Percentiles rank a stretch among this genome's conserved stretches.
phyloP scores from a whole-genome alignment of 768 basidiomycete genomes.

The Lactarius vividus region DNA sequence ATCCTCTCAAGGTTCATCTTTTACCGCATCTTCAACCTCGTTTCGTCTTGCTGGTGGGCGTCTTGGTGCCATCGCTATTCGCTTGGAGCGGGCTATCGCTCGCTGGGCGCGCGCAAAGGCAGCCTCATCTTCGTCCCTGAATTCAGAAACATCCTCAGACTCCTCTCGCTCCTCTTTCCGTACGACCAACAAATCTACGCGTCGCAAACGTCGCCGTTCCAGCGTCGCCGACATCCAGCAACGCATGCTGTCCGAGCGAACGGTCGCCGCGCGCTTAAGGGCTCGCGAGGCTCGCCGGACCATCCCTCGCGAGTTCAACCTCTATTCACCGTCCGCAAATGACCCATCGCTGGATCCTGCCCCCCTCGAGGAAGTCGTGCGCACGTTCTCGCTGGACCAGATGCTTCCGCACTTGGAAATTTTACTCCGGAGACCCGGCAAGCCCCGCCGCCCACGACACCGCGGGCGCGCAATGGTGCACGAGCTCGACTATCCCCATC shows the following conservation, averaged over 20 bases:
- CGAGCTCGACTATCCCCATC: slow-evolving; percentile 1
- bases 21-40: slow-evolving; percentile 40
- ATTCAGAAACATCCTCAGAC: slow-evolving; percentile 40
- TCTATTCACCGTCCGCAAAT: slow-evolving; percentile 55
- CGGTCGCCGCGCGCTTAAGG: slow-evolving; percentile 60
- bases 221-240: slow-evolving; percentile 50
- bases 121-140: slow-evolving; percentile 42
- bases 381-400: slow-evolving; percentile 28
- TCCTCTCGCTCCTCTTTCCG: slow-evolving; percentile 42
- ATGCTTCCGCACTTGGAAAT: slow-evolving; percentile 24
- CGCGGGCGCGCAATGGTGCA: slow-evolving; percentile 6
- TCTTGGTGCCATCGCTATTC: slow-evolving; percentile 44
- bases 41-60: slow-evolving; percentile 34
- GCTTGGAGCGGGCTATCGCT: slow-evolving; percentile 67
- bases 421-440: slow-evolving; percentile 25
- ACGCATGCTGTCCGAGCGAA: slow-evolving; percentile 53
- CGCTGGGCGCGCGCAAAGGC: slow-evolving; percentile 61
- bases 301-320: slow-evolving; percentile 59
- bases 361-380: slow-evolving; percentile 18
- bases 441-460: slow-evolving; percentile 25
- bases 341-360: slow-evolving; percentile 10
- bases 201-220: slow-evolving; percentile 45
- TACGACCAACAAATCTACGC: slow-evolving; percentile 37
- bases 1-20: slow-evolving; percentile 34
- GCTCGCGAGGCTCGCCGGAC: slow-evolving; percentile 60